These are phyloP conservation scores for Colletotrichum lentis DNA, from an alignment of 2,329 filamentous ascomycete species.

Conservation along the genomic window DNA sequence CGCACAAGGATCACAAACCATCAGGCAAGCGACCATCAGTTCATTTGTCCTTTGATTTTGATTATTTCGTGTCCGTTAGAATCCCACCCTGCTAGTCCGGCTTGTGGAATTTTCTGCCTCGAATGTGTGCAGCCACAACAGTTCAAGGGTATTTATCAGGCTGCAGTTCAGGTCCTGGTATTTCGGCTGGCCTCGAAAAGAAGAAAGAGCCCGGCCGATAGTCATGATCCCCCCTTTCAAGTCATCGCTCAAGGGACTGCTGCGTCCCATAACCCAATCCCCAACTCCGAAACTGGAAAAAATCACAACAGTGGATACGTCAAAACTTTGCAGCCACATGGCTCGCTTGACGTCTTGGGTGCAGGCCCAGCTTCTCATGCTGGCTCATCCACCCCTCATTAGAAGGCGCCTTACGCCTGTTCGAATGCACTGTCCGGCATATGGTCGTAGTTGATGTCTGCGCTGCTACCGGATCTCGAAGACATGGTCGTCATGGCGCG, in stretches of 20 bases:
- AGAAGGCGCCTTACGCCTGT: conserved; percentile 13
- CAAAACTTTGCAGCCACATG: not conserved
- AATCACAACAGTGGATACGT: conserved; percentile 10
- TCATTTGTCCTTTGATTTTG: conserved; percentile 2
- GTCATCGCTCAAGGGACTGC: conserved; percentile 16
- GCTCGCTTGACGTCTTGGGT: not conserved
- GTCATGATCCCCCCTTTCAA: conserved; percentile 21
- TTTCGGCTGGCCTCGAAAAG: conserved; percentile 6
- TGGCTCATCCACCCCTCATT: not conserved
- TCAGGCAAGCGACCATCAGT: conserved; percentile 10
- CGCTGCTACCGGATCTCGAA: conserved; percentile 38
- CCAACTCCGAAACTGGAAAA: conserved; percentile 20
- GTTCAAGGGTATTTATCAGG: conserved; percentile 30
- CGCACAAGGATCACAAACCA: not conserved
- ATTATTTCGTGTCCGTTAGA: not conserved
- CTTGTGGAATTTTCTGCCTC: not conserved
- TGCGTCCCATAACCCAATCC: not conserved
- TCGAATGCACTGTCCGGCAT: conserved; percentile 49
- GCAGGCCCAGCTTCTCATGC: not conserved
- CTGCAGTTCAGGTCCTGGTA: conserved; percentile 10
- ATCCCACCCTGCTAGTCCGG: not conserved
- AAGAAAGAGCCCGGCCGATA: not conserved
- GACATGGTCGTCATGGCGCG: conserved; percentile 34
- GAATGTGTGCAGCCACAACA: conserved; percentile 2
- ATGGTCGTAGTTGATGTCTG: conserved; percentile 49